Evolutionary conservation across 2,329 filamentous ascomycete genomes (phyloP).

Genomic region (Clarireedia hainanense): DNA sequence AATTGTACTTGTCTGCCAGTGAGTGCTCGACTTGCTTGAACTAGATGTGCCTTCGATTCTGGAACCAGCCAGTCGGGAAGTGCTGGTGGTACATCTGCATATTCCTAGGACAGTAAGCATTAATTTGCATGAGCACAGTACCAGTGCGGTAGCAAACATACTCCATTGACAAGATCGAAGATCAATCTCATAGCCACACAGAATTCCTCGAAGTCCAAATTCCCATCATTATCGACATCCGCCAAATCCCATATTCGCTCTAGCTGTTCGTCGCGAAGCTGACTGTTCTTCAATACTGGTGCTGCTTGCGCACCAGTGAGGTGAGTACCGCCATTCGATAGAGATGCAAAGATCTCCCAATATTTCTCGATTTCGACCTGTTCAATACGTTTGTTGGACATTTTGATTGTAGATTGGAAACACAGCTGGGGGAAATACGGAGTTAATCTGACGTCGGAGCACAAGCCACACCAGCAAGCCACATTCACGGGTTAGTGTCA

Average conservation of each 20-base stretch:
- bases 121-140: not conserved
- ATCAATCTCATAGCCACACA: conserved; percentile 98
- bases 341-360: conserved; percentile 71
- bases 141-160: conserved; percentile 34
- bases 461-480: not conserved
- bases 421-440: not conserved
- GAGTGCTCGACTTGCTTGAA: conserved; percentile 74
- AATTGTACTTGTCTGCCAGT: conserved; percentile 74
- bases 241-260: conserved; percentile 96
- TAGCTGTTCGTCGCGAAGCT: conserved; percentile 73
- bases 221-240: conserved; percentile 94
- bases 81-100: conserved; percentile 73
- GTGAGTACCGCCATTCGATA: conserved; percentile 54
- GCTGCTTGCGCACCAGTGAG: conserved; percentile 64
- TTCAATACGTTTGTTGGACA: conserved; percentile 49
- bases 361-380: conserved; percentile 70
- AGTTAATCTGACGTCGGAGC: not conserved
- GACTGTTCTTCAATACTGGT: conserved; percentile 64
- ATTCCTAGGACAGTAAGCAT: conserved; percentile 52
- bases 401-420: conserved; percentile 14
- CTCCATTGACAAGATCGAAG: conserved; percentile 93
- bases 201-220: conserved; percentile 98
- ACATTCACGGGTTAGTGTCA: too few species aligned
- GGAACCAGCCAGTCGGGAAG: conserved; percentile 96
- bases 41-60: conserved; percentile 86